Evolutionary conservation across 2,329 filamentous ascomycete genomes (phyloP), one percentile per base, ranked within the genome.

Genomic region (Byssothecium circinans): DNA sequence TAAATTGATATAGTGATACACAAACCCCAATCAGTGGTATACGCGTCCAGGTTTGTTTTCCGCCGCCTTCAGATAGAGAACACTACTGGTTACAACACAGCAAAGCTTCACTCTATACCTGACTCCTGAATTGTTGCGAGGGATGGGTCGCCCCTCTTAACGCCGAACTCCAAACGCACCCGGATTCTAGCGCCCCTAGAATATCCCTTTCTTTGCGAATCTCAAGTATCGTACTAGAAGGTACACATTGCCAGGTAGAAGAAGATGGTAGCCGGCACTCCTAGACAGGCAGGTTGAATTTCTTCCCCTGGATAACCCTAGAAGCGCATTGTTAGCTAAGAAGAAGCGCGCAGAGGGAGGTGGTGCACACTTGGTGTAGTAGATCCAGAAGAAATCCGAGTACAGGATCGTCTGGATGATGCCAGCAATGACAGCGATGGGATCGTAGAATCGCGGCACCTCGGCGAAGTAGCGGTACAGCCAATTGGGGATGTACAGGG

Each of bases 311-410:
- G 36, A 79, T 59, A 41, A 80, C 76, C 69, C 76, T 79, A 34
- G n/a, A 39, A 23, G 20, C 22, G 15, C 14, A 15, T 14, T 29
- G 29, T 62, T 53, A 64, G 52, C 45, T 42, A 33, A 8, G 32
- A 15, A 14, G 4, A 8, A 19, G 34, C 10, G 8, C 4, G 22
- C 11, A 39, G 20, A 22, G 20, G 22, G 23, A 27, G 22, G 29
- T 33, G 19, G 18, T 10, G 75, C 81, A 72, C 70, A 86, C 85
- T 96, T 97, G 50, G 87, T 96, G 77, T 96, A 99, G 78, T 99
- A 99, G 66, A 99, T 92, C 81, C 91, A 99, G 82, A 99, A 99
- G 78, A 99, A 99, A 77, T 99, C 94, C 55, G 90, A 95, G 78
- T 99, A 99, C 49, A 99, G 79, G 40, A 99, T 76, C 0, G 94